phyloP scores from a whole-genome alignment of 768 basidiomycete genomes.

The Phlebiopsis gigantea region DNA sequence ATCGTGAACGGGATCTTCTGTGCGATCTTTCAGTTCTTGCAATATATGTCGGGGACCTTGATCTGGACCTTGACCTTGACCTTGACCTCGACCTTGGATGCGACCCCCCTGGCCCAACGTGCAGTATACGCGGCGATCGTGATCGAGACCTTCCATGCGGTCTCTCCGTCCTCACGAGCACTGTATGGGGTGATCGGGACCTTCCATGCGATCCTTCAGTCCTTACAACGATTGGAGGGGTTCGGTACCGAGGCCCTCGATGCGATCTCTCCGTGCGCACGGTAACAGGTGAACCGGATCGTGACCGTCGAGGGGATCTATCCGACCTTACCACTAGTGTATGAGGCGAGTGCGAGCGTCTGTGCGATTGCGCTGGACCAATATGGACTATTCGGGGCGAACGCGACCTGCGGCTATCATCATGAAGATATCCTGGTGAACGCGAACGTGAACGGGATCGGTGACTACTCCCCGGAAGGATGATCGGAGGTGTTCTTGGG shows the following conservation, averaged over 20 bases:
- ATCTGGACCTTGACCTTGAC: not conserved
- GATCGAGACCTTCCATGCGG: not conserved
- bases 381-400: not conserved
- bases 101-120: no score
- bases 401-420: not conserved
- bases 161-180: not conserved
- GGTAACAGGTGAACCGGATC: no score
- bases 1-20: not conserved
- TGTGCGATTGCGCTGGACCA: no score
- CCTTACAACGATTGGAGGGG: no score
- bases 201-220: no score
- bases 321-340: no score
- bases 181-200: no score
- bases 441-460: not conserved
- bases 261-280: no score
- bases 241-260: no score
- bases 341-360: no score
- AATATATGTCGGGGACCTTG: not conserved
- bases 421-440: not conserved
- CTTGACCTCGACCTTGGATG: no score
- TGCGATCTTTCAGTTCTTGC: not conserved
- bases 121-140: not conserved
- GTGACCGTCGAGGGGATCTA: no score
- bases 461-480: not conserved
- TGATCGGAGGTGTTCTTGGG: not conserved